These are phyloP conservation scores for Salicornia ramosissima DNA, from an alignment of 148 eudicot species.

Conservation along the genomic window DNA sequence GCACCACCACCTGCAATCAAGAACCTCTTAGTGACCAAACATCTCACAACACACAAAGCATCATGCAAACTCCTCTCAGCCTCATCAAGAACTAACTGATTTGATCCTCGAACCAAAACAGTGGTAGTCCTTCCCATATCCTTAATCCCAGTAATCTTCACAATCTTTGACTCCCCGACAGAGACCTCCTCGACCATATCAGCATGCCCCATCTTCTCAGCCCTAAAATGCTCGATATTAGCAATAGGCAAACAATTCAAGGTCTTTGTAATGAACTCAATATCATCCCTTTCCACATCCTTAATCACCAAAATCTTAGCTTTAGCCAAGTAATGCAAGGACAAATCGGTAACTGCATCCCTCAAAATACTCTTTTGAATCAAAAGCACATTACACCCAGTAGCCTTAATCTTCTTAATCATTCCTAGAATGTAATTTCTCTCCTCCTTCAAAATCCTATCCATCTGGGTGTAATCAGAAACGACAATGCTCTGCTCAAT, in stretches of 20 bases:
- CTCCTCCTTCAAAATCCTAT: slow-evolving; percentile 92
- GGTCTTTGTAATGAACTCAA: slow-evolving; percentile 96
- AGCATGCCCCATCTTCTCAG: slow-evolving; percentile 83
- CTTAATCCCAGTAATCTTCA: slow-evolving; percentile 84
- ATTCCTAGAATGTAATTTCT: slow-evolving; percentile 85
- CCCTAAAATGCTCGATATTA: slow-evolving; percentile 86
- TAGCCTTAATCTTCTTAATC: slow-evolving; percentile 92
- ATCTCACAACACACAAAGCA: slow-evolving; percentile 97
- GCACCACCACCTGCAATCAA: slow-evolving; percentile 98
- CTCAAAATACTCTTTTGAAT: slow-evolving; percentile 97
- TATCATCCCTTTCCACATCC: slow-evolving; percentile 97
- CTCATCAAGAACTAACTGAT: slow-evolving; percentile 86
- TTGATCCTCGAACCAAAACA: slow-evolving; percentile 88
- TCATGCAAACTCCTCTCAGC: slow-evolving; percentile 97
- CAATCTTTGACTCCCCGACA: slow-evolving; percentile 79
- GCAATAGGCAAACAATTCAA: slow-evolving; percentile 89
- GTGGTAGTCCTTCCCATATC: slow-evolving; percentile 91
- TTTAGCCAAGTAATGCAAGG: slow-evolving; percentile 86
- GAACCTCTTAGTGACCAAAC: slow-evolving; percentile 84
- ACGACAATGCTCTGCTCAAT: slow-evolving; percentile 95
- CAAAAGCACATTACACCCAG: slow-evolving; percentile 91
- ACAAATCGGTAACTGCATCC: slow-evolving; percentile 94
- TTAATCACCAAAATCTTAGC: slow-evolving; percentile 93
- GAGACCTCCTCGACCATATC: slow-evolving; percentile 87
- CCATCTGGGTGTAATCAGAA: slow-evolving; percentile 93